phyloP scores from a whole-genome alignment of 2,329 filamentous ascomycete species.

The Fusarium fujikuroi region DNA sequence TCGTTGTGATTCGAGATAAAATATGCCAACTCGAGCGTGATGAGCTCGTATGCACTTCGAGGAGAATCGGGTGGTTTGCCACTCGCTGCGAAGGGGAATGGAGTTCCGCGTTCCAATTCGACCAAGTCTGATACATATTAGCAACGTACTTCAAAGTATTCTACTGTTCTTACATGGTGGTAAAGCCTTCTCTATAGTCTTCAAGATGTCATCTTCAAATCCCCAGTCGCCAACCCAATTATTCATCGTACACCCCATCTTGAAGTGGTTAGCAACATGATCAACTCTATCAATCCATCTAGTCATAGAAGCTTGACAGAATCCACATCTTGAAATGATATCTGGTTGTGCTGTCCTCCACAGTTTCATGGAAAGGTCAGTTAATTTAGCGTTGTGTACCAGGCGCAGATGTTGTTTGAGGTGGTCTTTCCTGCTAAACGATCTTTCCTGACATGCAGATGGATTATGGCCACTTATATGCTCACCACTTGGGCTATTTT shows the following conservation, averaged over 20 bases:
- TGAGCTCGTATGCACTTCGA: constrained; percentile 36
- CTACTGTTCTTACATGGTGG: constrained; percentile 49
- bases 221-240: constrained; percentile 58
- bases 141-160: rapidly evolving
- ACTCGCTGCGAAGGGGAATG: constrained; percentile 31
- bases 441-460: constrained; percentile 60
- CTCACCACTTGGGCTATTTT: constrained; percentile 42
- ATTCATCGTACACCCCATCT: constrained; percentile 53
- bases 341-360: constrained; percentile 52
- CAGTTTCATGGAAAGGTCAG: constrained; percentile 28
- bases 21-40: constrained; percentile 35
- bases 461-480: constrained; percentile 53
- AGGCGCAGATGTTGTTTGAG: constrained; percentile 55
- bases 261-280: constrained; percentile 56
- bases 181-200: constrained; percentile 54
- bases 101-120: constrained; percentile 32
- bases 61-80: constrained; percentile 32
- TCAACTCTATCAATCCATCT: constrained; percentile 51
- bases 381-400: constrained; percentile 54
- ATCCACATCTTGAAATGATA: constrained; percentile 54
- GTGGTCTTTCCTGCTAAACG: constrained; percentile 57
- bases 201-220: constrained; percentile 51
- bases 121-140: constrained; percentile 29
- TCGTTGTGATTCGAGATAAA: constrained; percentile 34
- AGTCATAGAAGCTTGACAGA: constrained; percentile 51